Evolutionary conservation across 148 eudicot genomes (phyloP).

Genomic region (Dianthus caryophyllus): DNA sequence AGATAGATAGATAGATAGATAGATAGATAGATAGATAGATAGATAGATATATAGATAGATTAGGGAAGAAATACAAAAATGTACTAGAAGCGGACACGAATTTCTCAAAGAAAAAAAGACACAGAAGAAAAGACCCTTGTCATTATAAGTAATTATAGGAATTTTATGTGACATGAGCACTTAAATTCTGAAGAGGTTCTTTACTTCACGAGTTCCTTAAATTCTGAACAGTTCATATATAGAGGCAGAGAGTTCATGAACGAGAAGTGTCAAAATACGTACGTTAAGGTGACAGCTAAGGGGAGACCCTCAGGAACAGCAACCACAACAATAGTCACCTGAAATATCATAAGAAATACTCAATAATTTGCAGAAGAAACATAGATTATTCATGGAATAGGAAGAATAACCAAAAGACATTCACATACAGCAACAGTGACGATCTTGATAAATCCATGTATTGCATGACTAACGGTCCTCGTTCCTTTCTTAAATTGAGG

Average conservation of each 20-base stretch:
- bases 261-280: constrained; percentile 31
- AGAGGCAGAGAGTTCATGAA: background rate
- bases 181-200: no score
- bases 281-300: constrained; percentile 97
- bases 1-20: no score
- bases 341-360: constrained; percentile 26
- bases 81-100: no score
- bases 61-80: no score
- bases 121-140: no score
- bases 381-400: constrained; percentile 3
- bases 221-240: no score
- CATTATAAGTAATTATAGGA: no score
- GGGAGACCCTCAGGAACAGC: constrained; percentile 99
- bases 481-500: constrained; percentile 51
- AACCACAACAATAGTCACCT: constrained; percentile 98
- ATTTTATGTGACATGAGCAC: no score
- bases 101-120: no score
- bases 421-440: constrained; percentile 86
- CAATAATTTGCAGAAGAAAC: constrained; percentile 3
- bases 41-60: no score
- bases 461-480: constrained; percentile 53
- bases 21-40: no score
- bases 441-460: constrained; percentile 77
- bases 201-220: no score
- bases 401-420: constrained; percentile 1